These are phyloP conservation scores for Cucurbita argyrosperma DNA, from an alignment of 306 rosid species.

Conservation along the genomic window DNA sequence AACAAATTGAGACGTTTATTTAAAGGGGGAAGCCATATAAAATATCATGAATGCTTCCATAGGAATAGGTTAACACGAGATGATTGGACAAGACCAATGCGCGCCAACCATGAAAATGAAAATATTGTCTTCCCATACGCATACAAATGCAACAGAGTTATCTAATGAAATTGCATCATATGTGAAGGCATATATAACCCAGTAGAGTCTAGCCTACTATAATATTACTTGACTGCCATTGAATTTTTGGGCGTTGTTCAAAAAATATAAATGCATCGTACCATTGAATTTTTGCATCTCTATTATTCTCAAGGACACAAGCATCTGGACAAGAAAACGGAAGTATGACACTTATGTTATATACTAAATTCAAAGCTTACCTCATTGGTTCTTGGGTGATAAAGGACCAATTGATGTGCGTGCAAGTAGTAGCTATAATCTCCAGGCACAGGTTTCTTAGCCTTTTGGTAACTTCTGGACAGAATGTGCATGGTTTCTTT, in stretches of 20 bases:
- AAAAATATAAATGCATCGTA: background rate
- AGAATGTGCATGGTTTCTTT: background rate
- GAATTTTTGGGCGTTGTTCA: too few species aligned
- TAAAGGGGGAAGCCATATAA: background rate
- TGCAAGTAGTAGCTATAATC: slow-evolving; percentile 82
- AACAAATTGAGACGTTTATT: background rate
- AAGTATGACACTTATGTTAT: background rate
- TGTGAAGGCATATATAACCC: too few species aligned
- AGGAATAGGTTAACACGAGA: too few species aligned
- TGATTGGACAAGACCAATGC: too few species aligned
- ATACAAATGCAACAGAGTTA: background rate
- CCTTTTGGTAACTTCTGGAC: slow-evolving; percentile 62
- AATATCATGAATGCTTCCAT: background rate
- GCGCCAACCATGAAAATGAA: too few species aligned
- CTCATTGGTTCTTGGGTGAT: slow-evolving; percentile 62
- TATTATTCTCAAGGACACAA: background rate
- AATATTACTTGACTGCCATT: background rate
- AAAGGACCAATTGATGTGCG: slow-evolving; percentile 50
- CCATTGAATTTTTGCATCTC: background rate
- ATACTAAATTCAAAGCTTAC: slow-evolving; percentile 13
- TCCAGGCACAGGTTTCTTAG: slow-evolving; percentile 78
- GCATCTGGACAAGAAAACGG: background rate
- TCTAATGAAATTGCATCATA: background rate
- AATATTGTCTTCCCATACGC: background rate
- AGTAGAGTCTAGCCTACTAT: too few species aligned